Percentiles rank a stretch among this genome's conserved stretches.
Conservation (phyloP, 2,329 filamentous ascomycete genomes). For the Epicoccum sorghinum region DNA sequence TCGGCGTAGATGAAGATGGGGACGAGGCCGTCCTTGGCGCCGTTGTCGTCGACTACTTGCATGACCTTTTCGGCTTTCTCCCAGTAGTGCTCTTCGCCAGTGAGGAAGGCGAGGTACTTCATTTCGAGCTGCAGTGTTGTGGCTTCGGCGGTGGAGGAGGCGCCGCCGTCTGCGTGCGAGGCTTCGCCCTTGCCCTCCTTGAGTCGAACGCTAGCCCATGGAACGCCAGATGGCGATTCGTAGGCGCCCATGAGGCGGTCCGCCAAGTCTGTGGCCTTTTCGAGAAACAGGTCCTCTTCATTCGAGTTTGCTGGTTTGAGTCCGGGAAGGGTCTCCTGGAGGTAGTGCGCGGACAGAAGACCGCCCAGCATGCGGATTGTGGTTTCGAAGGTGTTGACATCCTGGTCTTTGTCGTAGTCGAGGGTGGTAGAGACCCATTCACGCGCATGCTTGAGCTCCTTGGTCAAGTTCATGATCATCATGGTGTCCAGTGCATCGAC, state of each 20-base stretch:
- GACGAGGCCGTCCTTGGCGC: constrained; percentile 78
- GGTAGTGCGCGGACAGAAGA: constrained; percentile 88
- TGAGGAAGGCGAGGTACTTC: constrained; percentile 95
- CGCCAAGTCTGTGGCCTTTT: constrained; percentile 92
- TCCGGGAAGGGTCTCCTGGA: constrained; percentile 83
- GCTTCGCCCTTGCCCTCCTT: constrained; percentile 75
- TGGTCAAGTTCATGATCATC: constrained; percentile 97
- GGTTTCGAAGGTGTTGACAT: constrained; percentile 97
- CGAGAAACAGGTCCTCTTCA: constrained; percentile 90
- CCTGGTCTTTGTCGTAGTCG: constrained; percentile 88
- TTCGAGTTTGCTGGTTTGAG: constrained; percentile 74
- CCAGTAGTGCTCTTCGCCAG: constrained; percentile 92
- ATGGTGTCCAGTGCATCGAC: constrained; percentile 94
- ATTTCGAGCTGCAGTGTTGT: constrained; percentile 93
- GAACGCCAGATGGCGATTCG: constrained; percentile 83
- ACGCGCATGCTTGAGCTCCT: constrained; percentile 79
- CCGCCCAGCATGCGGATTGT: constrained; percentile 98
- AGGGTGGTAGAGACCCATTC: constrained; percentile 85
- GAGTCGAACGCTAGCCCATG: constrained; percentile 88
- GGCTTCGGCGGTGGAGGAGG: constrained; percentile 92
- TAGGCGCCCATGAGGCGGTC: constrained; percentile 88
- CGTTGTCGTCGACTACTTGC: constrained; percentile 84
- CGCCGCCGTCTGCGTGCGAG: constrained; percentile 83
- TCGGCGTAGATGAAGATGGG: constrained; percentile 89
- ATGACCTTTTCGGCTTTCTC: constrained; percentile 90